Evolutionary conservation across 805 yeast species (phyloP), one percentile per base, ranked within the genome.

Genomic region (Zygotorulaspora chibaensis): DNA sequence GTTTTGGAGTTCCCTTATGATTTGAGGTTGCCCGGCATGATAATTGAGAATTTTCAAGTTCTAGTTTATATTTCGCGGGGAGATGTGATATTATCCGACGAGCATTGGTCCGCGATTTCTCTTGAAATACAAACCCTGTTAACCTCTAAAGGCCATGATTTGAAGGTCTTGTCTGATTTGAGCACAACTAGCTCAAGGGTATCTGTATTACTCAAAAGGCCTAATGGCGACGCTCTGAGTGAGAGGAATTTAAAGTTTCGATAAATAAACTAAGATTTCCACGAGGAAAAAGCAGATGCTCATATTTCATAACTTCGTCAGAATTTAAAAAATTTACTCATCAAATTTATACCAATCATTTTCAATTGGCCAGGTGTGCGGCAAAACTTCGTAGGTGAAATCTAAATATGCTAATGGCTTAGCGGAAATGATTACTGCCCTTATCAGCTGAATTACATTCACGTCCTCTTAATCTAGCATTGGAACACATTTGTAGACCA

Each of bases 1-100:
- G 37, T 42, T 5, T 31, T 56, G 15, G 38, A 47, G 23, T 52
- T 47, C 40, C 55, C 58, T 18, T 51, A 45, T 31, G 36, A 45
- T 20, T 12, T 42, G 9, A 50, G 50, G 15, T 34, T 53, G 13
- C 47, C 43, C 12, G 35, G 33, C 18, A 41, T 52, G 39, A 29
- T 41, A 9, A 45, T 55, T 18, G 51, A 53, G 30, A 43, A 18
- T 29, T 40, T 51, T 11, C 56, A 43, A 43, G 38, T 48, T 8
- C 29, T 51, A 7, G 37, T 53, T 18, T 36, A 42, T 17, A 20
- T 50, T 3, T 16, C 46, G 3, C 18, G 13, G 3, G 18, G 28
- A 8, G 38, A 27, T 27, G 13, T 34, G n/a, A 30, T n/a, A 3
- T 29, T 42, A 18, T 16, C 37, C 12, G 40, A 27, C 4, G 31